Evolutionary conservation across 148 eudicot genomes (phyloP).

Genomic region (Nyssa sinensis): DNA sequence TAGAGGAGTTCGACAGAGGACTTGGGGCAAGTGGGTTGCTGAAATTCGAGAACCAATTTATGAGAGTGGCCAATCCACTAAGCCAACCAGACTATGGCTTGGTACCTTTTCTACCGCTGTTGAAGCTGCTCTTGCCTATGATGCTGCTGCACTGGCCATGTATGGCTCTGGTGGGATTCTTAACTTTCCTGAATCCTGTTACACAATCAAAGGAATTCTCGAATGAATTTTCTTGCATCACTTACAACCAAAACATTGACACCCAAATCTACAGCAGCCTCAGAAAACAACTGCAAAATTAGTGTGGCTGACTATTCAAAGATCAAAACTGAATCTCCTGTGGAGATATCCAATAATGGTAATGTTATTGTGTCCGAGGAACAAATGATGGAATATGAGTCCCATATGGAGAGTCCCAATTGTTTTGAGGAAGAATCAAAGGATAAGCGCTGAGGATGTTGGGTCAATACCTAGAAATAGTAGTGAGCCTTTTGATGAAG

Average conservation of each 20-base stretch:
- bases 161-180: conserved; percentile 44
- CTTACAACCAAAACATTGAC: too few relatives aligned
- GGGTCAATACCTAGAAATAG: background rate
- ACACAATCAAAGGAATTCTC: background rate
- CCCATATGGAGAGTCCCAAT: background rate
- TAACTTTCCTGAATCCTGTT: conserved; percentile 27
- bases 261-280: background rate
- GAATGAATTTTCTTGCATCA: too few relatives aligned
- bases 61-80: conserved; percentile 5
- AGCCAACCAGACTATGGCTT: conserved; percentile 34
- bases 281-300: too few relatives aligned
- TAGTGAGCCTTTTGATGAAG: background rate
- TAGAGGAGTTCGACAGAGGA: conserved; percentile 47
- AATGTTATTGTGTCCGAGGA: background rate
- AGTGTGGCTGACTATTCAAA: too few relatives aligned
- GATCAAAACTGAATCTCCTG: background rate
- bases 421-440: background rate
- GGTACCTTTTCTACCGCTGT: conserved; percentile 42
- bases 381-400: background rate
- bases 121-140: conserved; percentile 49
- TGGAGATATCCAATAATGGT: background rate
- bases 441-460: background rate
- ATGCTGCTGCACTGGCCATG: conserved; percentile 48
- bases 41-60: conserved; percentile 48
- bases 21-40: conserved; percentile 58